These are phyloP conservation scores for Erodium trifolium DNA, from an alignment of 441 rosid species.

Conservation along the genomic window DNA sequence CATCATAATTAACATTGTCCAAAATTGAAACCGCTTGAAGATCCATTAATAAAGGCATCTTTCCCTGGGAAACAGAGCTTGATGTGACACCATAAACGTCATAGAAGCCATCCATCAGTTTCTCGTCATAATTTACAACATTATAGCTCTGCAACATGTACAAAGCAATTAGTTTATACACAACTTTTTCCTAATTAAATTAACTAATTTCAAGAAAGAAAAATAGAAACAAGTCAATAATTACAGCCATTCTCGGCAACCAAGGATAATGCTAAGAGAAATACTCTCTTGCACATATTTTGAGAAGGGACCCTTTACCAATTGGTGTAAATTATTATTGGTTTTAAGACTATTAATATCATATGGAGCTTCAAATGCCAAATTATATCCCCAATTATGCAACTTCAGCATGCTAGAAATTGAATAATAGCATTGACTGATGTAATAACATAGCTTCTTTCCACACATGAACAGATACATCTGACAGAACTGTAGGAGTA, in stretches of 20 bases:
- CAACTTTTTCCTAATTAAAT: slow-evolving; percentile 6
- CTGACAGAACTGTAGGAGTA: not conserved
- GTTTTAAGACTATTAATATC: not conserved
- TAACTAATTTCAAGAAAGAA: not conserved
- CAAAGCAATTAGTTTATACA: not conserved
- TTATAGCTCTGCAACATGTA: slow-evolving; percentile 64
- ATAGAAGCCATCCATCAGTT: slow-evolving; percentile 84
- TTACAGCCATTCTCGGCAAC: not conserved
- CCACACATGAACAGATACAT: not conserved
- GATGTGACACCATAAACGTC: slow-evolving; percentile 68
- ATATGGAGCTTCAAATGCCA: not conserved
- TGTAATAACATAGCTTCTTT: not conserved
- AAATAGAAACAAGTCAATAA: not conserved
- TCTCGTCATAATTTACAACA: slow-evolving; percentile 76
- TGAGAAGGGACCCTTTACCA: too few species aligned
- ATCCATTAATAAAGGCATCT: slow-evolving; percentile 85
- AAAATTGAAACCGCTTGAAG: slow-evolving; percentile 63
- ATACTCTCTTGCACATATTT: too few species aligned
- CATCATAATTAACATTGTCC: slow-evolving; percentile 67
- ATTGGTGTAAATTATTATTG: not conserved
- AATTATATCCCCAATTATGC: not conserved
- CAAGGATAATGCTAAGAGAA: not conserved
- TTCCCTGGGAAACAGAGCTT: slow-evolving; percentile 46
- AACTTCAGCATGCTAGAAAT: not conserved
- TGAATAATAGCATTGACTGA: not conserved